Base-by-base conservation (phyloP, 2,329 filamentous ascomycete species). In the Lecanicillium sp. region DNA sequence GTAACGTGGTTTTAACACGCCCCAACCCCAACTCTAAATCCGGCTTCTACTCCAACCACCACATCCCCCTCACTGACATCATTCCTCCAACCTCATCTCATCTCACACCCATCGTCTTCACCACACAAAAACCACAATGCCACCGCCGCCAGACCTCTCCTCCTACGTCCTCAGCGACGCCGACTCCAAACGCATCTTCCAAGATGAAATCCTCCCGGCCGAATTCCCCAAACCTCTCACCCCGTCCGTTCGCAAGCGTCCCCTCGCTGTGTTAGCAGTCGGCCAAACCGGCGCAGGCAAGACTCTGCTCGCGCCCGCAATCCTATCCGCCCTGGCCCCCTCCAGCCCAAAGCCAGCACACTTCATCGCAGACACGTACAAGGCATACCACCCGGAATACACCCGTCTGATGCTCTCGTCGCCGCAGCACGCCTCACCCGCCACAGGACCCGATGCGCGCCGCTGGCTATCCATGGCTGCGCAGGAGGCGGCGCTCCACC, bases 211-310 rank as follows among this genome's bases (percentile, higher is more conserved):
- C 38, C 47, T 58, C 12, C 65, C 59, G 14, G 42, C 49, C 20
- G 60, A 65, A 32, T 54, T 66, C 29, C 43, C 50, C 38, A 22
- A 37, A 31, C n/a, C 29, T 5, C 31, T 48, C 16, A 35, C 41
- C 33, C 33, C 36, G n/a, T 31, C 37, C 29, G 13, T 45, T 11
- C 33, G 33, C 35, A 27, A 12, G 12, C 25, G 30, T 9, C 63
- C 64, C 28, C 52, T 66, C 12, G 66, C 62, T 25, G 49, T 70
- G 33, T 54, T 71, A 15, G 51, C 67, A 12, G 58, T 68, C 18
- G 67, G 67, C 43, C 68, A 70, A 46, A 70, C 67, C 5, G 67
- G 68, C 48, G 64, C 68, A 12, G 67, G 68, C 37, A 71, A 71
- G 43, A 69, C 66, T 13, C 59, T 59, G 39, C 56, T 64, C 2